These are phyloP conservation scores for Plectosphaerella sp. DNA, from an alignment of 2,329 filamentous ascomycete genomes.

Conservation along the genomic window DNA sequence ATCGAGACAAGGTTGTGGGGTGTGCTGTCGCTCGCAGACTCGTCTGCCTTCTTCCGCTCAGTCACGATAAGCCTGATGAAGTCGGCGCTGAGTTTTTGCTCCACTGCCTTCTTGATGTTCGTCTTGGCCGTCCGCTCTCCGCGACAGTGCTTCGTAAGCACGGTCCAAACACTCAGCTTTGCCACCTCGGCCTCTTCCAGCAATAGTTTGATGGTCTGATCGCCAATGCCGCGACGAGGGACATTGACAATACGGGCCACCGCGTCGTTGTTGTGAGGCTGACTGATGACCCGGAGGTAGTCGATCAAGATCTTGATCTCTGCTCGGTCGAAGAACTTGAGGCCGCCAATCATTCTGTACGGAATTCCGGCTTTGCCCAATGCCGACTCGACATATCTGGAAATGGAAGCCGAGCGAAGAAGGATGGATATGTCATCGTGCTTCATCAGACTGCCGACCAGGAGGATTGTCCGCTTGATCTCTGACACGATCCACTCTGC, in stretches of 20 bases:
- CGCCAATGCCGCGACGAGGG: slow-evolving; percentile 76
- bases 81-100: slow-evolving; percentile 48
- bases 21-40: slow-evolving; percentile 20
- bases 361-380: slow-evolving; percentile 77
- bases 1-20: slow-evolving; percentile 39
- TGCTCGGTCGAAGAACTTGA: slow-evolving; percentile 84
- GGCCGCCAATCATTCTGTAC: slow-evolving; percentile 88
- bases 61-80: slow-evolving; percentile 36
- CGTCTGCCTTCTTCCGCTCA: slow-evolving; percentile 24
- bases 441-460: slow-evolving; percentile 70
- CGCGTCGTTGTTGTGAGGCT: slow-evolving; percentile 84
- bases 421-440: slow-evolving; percentile 81
- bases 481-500: slow-evolving; percentile 87
- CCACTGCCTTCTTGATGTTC: slow-evolving; percentile 44
- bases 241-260: slow-evolving; percentile 80
- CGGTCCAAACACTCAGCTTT: slow-evolving; percentile 68
- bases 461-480: slow-evolving; percentile 63
- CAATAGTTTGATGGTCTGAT: slow-evolving; percentile 68
- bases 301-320: slow-evolving; percentile 87
- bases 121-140: slow-evolving; percentile 43
- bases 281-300: slow-evolving; percentile 80
- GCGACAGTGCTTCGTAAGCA: slow-evolving; percentile 56
- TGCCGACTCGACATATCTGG: slow-evolving; percentile 78
- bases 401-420: slow-evolving; percentile 78
- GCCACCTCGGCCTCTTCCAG: slow-evolving; percentile 71